Conservation (phyloP, 108 stramenopile species). For the Chaetoceros muelleri region DNA sequence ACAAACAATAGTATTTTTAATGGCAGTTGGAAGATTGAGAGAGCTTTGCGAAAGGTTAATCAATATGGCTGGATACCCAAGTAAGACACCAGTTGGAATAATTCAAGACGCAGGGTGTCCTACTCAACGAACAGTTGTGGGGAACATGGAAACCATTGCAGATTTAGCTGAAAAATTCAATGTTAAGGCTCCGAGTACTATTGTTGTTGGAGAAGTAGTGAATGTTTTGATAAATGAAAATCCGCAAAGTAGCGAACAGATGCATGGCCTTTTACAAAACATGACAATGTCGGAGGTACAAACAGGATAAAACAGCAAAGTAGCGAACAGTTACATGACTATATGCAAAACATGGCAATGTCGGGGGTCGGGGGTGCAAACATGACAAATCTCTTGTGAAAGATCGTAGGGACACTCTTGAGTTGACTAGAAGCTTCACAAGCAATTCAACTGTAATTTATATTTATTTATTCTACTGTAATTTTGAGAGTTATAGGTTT, state of each 20-base stretch:
- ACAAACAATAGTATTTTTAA: constrained; percentile 84
- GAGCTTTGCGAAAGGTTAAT: constrained; percentile 46
- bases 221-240: constrained; percentile 53
- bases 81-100: constrained; percentile 69
- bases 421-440: too few relatives aligned
- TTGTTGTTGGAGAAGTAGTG: constrained; percentile 83
- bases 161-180: constrained; percentile 63
- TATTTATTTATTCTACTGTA: too few relatives aligned
- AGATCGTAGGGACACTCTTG: too few relatives aligned
- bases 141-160: constrained; percentile 65
- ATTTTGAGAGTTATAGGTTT: too few relatives aligned
- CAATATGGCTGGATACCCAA: constrained; percentile 52
- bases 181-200: constrained; percentile 70
- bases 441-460: too few relatives aligned
- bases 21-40: constrained; percentile 77
- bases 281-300: constrained; percentile 6
- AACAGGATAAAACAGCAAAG: too few relatives aligned
- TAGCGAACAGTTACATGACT: too few relatives aligned
- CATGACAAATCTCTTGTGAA: too few relatives aligned
- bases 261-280: constrained; percentile 16
- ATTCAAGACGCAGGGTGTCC: constrained; percentile 79
- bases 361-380: too few relatives aligned
- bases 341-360: too few relatives aligned
- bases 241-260: constrained; percentile 12
- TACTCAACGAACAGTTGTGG: constrained; percentile 71